These are phyloP conservation scores for Geranomyces michiganensis DNA, from an alignment of 192 early-diverging fungal genomes.

Conservation along the genomic window DNA sequence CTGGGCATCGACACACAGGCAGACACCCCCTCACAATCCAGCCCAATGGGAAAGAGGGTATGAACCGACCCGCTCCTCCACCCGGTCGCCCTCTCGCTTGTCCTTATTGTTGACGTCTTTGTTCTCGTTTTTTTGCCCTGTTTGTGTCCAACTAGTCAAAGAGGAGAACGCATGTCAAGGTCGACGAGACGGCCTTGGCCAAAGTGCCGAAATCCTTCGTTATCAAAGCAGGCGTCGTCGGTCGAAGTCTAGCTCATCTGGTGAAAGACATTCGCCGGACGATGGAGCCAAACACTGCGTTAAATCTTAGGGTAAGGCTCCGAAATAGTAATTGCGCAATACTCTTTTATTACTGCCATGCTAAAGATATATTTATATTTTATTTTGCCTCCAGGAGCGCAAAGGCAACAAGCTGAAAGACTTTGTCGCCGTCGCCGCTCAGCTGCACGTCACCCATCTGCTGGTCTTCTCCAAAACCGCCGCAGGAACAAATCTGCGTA, in stretches of 20 bases:
- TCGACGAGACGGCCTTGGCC: constrained; percentile 38
- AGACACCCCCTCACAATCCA: too few relatives aligned
- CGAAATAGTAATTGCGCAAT: neutral
- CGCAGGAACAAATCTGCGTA: constrained; percentile 71
- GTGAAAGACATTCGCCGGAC: constrained; percentile 81
- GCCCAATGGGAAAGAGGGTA: too few relatives aligned
- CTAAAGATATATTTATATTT: neutral
- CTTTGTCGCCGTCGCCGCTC: constrained; percentile 85
- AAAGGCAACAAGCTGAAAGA: constrained; percentile 90
- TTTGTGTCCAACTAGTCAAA: constrained; percentile 22
- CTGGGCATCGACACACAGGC: too few relatives aligned
- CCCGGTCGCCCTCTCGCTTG: too few relatives aligned
- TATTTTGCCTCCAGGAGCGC: constrained; percentile 65
- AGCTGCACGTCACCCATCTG: constrained; percentile 85
- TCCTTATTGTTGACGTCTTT: too few relatives aligned
- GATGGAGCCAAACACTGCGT: constrained; percentile 96
- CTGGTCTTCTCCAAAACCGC: constrained; percentile 87
- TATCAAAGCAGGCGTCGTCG: constrained; percentile 85
- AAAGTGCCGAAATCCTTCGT: constrained; percentile 85
- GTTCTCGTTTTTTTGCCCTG: too few relatives aligned
- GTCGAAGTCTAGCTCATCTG: constrained; percentile 73
- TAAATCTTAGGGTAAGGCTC: constrained; percentile 61
- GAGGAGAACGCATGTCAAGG: constrained; percentile 56
- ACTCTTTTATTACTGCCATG: constrained; percentile 1
- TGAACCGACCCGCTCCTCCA: too few relatives aligned